phyloP scores from a whole-genome alignment of 1,284 basidiomycete species.

The Salmacisia buchloeana region DNA sequence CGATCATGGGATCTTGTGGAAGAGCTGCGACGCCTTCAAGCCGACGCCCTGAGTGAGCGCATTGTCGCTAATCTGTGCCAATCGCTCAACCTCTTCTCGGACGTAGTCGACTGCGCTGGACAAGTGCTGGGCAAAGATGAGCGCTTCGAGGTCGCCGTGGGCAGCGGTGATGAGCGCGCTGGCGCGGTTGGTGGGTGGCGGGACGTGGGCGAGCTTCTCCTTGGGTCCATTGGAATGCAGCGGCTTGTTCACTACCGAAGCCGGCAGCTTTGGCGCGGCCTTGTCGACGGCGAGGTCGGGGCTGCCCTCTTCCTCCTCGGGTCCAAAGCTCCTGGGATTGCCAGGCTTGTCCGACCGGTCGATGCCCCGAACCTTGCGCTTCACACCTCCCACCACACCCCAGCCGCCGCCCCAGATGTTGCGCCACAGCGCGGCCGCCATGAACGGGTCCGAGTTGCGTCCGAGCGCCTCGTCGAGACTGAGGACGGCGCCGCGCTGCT shows the following conservation, averaged over 20 bases:
- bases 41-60: background rate
- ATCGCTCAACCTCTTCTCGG: background rate
- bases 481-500: slow-evolving; percentile 79
- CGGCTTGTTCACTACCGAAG: background rate
- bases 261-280: background rate
- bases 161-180: background rate
- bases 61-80: background rate
- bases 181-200: background rate
- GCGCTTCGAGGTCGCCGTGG: slow-evolving; percentile 1
- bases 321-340: background rate
- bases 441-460: slow-evolving; percentile 22
- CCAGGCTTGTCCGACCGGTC: slow-evolving; percentile 21
- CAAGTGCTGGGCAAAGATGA: slow-evolving; percentile 2
- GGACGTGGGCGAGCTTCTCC: background rate
- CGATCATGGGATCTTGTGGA: background rate
- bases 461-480: slow-evolving; percentile 65
- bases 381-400: slow-evolving; percentile 53
- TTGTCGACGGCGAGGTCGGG: slow-evolving; percentile 14
- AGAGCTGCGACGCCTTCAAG: background rate
- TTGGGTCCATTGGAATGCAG: background rate
- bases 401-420: slow-evolving; percentile 66
- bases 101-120: background rate
- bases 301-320: slow-evolving; percentile 15
- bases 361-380: slow-evolving; percentile 37
- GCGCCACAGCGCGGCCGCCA: slow-evolving; percentile 84